Conservation (phyloP, 78 protist species). For the Pigoraptor vietnamica region DNA sequence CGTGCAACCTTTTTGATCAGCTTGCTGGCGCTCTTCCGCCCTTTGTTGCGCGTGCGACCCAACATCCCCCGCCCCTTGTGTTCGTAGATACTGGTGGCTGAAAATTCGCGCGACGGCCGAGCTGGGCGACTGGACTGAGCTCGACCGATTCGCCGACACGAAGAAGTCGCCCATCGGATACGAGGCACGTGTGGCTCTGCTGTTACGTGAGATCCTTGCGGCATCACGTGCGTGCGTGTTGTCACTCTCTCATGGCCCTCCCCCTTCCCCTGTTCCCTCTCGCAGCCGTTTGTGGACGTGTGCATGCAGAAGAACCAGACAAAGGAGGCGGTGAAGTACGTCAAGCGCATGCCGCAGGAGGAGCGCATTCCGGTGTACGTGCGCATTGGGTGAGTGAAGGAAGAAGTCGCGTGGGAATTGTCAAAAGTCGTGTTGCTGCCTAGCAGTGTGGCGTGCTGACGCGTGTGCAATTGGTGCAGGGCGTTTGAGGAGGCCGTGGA, state of each 20-base stretch:
- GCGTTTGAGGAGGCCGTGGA: conserved; percentile 14
- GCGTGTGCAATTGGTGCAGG: too few species aligned
- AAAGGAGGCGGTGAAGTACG: conserved; percentile 29
- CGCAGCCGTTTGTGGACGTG: conserved; percentile 29
- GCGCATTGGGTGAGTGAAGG: background rate
- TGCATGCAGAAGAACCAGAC: background rate
- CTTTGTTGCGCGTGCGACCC: too few species aligned
- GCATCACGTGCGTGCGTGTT: too few species aligned
- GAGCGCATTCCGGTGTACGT: background rate
- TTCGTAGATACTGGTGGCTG: conserved; percentile 23
- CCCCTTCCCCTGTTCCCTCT: background rate
- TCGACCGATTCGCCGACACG: conserved; percentile 16
- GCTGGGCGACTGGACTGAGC: background rate
- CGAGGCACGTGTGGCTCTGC: background rate
- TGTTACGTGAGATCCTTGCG: background rate
- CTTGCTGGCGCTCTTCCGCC: too few species aligned
- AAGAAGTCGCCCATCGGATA: conserved; percentile 33
- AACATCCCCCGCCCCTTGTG: background rate
- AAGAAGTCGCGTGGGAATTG: background rate
- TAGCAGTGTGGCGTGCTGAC: background rate
- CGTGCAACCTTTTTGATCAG: too few species aligned
- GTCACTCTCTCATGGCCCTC: background rate
- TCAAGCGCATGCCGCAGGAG: background rate
- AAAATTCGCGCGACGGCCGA: conserved; percentile 10
- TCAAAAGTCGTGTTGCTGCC: background rate